These are phyloP conservation scores for Chlorencoelia australis DNA, from an alignment of 2,329 filamentous ascomycete species.

Conservation along the genomic window DNA sequence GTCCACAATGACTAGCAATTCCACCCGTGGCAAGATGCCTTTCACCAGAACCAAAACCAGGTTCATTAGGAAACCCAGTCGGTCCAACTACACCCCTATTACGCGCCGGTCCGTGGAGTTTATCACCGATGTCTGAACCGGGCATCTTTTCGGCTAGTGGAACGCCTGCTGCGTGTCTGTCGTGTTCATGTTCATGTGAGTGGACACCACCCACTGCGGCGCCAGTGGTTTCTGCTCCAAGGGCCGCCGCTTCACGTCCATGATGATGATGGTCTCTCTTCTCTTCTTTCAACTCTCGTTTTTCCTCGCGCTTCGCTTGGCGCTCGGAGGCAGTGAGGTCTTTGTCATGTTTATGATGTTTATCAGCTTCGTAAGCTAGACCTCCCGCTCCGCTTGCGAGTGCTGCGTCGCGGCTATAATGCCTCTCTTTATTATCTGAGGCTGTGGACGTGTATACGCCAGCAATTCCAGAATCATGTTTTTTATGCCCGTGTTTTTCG, in stretches of 20 bases:
- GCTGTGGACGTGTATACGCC: too few relatives aligned
- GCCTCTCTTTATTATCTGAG: background rate
- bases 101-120: constrained; percentile 13
- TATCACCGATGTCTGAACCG: constrained; percentile 8
- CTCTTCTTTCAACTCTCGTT: constrained; percentile 5
- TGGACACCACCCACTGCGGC: constrained; percentile 29
- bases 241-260: constrained; percentile 3
- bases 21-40: too few relatives aligned
- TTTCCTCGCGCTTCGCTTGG: constrained; percentile 1
- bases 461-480: too few relatives aligned
- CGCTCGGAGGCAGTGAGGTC: constrained; percentile 1
- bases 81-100: constrained; percentile 10
- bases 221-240: constrained; percentile 27
- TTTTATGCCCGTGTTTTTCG: constrained; percentile 8
- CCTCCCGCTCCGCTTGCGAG: constrained; percentile 8
- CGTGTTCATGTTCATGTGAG: constrained; percentile 12
- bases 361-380: constrained; percentile 10
- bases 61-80: constrained; percentile 4
- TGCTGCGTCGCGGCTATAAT: constrained; percentile 13
- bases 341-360: constrained; percentile 12
- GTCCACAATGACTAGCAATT: too few relatives aligned
- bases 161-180: constrained; percentile 8
- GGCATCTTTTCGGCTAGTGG: constrained; percentile 2
- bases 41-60: too few relatives aligned
- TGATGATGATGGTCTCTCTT: background rate